phyloP scores from a whole-genome alignment of 2,329 filamentous ascomycete genomes.

The Aspergillus piperis region DNA sequence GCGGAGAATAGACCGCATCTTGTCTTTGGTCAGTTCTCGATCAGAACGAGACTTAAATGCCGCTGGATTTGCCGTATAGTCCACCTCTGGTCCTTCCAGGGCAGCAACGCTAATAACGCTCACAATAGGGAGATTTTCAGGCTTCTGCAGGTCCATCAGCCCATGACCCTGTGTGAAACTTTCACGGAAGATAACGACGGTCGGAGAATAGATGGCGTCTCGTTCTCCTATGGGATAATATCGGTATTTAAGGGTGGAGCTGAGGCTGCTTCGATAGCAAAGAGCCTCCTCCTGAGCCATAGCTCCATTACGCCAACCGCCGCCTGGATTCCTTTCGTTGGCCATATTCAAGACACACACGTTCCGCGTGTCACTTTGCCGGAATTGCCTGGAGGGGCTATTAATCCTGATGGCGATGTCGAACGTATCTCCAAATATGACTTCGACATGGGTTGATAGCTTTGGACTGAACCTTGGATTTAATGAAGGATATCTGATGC shows the following conservation, averaged over 20 bases:
- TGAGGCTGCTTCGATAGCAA: conserved; percentile 60
- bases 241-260: conserved; percentile 37
- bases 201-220: conserved; percentile 61
- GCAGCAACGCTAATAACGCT: conserved; percentile 65
- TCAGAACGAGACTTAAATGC: conserved; percentile 48
- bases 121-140: conserved; percentile 51
- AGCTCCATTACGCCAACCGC: conserved; percentile 64
- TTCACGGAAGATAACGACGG: conserved; percentile 60
- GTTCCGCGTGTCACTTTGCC: conserved; percentile 32
- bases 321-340: conserved; percentile 59
- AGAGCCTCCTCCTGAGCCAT: conserved; percentile 70
- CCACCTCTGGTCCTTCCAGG: conserved; percentile 45
- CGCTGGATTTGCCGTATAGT: conserved; percentile 8
- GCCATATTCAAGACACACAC: conserved; percentile 69
- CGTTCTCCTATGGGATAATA: conserved; percentile 58
- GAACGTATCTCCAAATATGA: conserved; percentile 60
- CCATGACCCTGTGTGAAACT: conserved; percentile 50
- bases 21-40: conserved; percentile 59
- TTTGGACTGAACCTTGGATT: conserved; percentile 47
- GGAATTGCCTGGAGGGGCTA: conserved; percentile 8
- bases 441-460: conserved; percentile 44
- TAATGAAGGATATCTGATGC: conserved; percentile 44
- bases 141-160: conserved; percentile 45
- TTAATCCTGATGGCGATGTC: conserved; percentile 55
- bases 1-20: conserved; percentile 63